These are phyloP conservation scores for Psilocybe azurescens DNA, from an alignment of 768 basidiomycete species.

Conservation along the genomic window DNA sequence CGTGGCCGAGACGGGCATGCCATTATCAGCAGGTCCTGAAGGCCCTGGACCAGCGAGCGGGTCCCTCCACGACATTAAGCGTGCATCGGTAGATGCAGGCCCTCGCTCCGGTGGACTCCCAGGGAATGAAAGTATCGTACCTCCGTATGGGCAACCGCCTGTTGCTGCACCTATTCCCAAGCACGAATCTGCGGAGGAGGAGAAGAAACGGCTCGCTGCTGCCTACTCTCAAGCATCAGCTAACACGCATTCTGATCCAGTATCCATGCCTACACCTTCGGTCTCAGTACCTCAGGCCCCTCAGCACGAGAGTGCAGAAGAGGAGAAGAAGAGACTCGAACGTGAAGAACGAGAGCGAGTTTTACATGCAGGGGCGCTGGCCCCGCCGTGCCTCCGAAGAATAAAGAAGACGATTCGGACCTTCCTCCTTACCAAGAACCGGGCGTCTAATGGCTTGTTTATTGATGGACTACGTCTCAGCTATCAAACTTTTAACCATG, in stretches of 20 bases:
- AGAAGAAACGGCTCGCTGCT: slow-evolving; percentile 62
- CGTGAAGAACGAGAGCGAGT: slow-evolving; percentile 70
- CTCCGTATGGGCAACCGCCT: slow-evolving; percentile 33
- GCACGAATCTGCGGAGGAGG: slow-evolving; percentile 62
- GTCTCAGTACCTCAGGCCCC: slow-evolving; percentile 14
- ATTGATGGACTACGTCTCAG: no score
- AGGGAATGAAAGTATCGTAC: slow-evolving; percentile 27
- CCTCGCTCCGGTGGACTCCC: slow-evolving; percentile 36
- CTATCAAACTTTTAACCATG: no score
- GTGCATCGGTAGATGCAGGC: slow-evolving; percentile 39
- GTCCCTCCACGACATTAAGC: slow-evolving; percentile 58
- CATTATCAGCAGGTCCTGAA: slow-evolving; percentile 58
- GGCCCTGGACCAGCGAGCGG: slow-evolving; percentile 75
- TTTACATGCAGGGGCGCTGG: slow-evolving; percentile 31
- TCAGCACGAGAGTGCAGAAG: slow-evolving; percentile 56
- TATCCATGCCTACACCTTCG: not conserved
- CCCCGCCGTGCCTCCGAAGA: slow-evolving; percentile 21
- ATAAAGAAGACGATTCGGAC: slow-evolving; percentile 44
- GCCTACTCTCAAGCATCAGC: slow-evolving; percentile 37
- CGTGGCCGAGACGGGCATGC: slow-evolving; percentile 79
- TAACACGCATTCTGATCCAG: not conserved
- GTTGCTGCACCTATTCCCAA: slow-evolving; percentile 28
- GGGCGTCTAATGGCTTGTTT: not conserved
- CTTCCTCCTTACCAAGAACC: slow-evolving; percentile 55
- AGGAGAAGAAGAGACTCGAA: slow-evolving; percentile 65